Evolutionary conservation across 2,329 filamentous ascomycete species (phyloP).

Genomic region (Paraphaeosphaeria minitans): DNA sequence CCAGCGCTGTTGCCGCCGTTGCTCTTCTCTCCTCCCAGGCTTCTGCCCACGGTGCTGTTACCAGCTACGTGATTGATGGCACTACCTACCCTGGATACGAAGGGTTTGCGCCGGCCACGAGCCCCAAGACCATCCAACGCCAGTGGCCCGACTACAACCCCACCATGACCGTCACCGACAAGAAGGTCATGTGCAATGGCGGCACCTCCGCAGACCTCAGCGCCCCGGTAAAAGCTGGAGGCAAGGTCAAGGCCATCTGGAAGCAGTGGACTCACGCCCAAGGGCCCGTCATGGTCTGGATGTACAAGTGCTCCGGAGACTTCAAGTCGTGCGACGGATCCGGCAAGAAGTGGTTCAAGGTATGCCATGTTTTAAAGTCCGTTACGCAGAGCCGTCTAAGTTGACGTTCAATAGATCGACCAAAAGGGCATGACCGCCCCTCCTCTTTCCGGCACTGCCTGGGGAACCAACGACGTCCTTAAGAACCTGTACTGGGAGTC

Average conservation of each 20-base stretch:
- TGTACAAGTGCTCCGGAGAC: constrained; percentile 55
- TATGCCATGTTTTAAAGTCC: constrained; percentile 16
- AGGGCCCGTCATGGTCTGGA: constrained; percentile 64
- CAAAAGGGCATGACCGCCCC: constrained; percentile 57
- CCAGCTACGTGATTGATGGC: constrained; percentile 43
- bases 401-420: constrained; percentile 43
- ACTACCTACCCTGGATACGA: constrained; percentile 50
- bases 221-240: constrained; percentile 56
- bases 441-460: constrained; percentile 54
- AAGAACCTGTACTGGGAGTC: constrained; percentile 58
- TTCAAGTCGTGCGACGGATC: constrained; percentile 59
- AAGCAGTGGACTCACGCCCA: constrained; percentile 64
- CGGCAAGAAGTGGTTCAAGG: constrained; percentile 63
- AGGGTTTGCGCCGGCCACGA: constrained; percentile 57
- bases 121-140: constrained; percentile 60
- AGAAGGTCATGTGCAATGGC: constrained; percentile 62
- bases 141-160: constrained; percentile 65
- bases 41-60: constrained; percentile 44
- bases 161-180: constrained; percentile 54
- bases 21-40: constrained; percentile 37
- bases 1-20: constrained; percentile 40
- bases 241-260: constrained; percentile 60
- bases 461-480: constrained; percentile 57
- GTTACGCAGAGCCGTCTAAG: neutral
- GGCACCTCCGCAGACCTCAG: constrained; percentile 48